Conservation (phyloP, 345 rosid genomes). For the Pistacia atlantica region DNA sequence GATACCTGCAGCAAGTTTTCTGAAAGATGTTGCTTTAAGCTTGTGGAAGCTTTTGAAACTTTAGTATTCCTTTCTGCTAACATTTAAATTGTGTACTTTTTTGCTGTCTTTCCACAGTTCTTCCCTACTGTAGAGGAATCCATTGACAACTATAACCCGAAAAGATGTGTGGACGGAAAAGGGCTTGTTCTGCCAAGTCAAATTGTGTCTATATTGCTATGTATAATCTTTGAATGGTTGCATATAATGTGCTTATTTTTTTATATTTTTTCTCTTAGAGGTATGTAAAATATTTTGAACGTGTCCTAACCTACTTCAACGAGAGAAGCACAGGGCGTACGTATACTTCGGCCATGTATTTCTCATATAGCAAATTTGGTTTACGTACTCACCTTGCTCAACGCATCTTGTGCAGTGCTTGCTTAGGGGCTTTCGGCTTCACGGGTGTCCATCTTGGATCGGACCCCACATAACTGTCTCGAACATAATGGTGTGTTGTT, state of each 20-base stretch:
- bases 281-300: constrained; percentile 83
- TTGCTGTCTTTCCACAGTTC: constrained; percentile 50
- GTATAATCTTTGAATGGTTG: background rate
- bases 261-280: constrained; percentile 41
- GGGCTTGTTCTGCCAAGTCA: constrained; percentile 90
- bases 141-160: constrained; percentile 82
- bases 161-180: constrained; percentile 83
- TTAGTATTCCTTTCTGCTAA: constrained; percentile 7
- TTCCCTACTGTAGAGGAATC: constrained; percentile 95
- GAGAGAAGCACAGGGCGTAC: constrained; percentile 79
- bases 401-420: constrained; percentile 51
- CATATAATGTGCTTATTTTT: constrained; percentile 8
- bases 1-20: background rate
- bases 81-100: constrained; percentile 11
- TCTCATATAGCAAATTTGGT: constrained; percentile 2
- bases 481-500: constrained; percentile 64
- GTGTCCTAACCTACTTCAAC: constrained; percentile 69
- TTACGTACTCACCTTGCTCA: constrained; percentile 12
- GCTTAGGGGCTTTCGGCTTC: constrained; percentile 89
- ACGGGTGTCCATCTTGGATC: constrained; percentile 86
- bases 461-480: constrained; percentile 81
- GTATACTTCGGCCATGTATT: constrained; percentile 34
- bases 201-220: constrained; percentile 46
- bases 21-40: constrained; percentile 15
- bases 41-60: constrained; percentile 13